Percentiles rank a stretch among this genome's conserved stretches.
Conservation (phyloP, 2,329 filamentous ascomycete species). For the Xylaria sp. region DNA sequence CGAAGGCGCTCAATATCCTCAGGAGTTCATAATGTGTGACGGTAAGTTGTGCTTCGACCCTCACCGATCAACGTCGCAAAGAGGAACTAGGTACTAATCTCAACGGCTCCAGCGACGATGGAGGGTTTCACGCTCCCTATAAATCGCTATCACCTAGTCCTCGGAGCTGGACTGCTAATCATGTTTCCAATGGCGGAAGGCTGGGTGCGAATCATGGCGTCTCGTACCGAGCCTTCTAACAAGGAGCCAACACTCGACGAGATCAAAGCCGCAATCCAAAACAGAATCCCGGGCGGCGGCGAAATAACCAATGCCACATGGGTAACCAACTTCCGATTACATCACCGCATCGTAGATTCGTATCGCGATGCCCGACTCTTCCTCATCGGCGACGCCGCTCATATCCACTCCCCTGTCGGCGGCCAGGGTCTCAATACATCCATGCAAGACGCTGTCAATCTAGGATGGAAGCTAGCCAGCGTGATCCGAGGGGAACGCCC, state of each 20-base stretch:
- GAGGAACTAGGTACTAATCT: conserved; percentile 8
- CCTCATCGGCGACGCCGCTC: conserved; percentile 67
- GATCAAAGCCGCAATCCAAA: conserved; percentile 43
- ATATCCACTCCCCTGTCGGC: conserved; percentile 78
- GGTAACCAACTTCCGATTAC: conserved; percentile 60
- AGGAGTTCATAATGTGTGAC: conserved; percentile 53
- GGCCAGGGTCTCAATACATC: conserved; percentile 75
- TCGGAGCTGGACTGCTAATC: conserved; percentile 50
- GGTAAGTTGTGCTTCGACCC: conserved; percentile 10
- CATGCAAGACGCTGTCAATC: conserved; percentile 71
- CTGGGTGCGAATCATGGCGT: conserved; percentile 44
- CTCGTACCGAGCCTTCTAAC: conserved; percentile 26
- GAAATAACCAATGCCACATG: conserved; percentile 49
- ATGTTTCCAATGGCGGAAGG: conserved; percentile 48
- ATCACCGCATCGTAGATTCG: conserved; percentile 51
- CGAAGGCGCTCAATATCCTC: conserved; percentile 56
- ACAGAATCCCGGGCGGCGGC: conserved; percentile 43
- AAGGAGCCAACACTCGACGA: conserved; percentile 43
- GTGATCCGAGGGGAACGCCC: conserved; percentile 11
- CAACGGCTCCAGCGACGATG: conserved; percentile 2
- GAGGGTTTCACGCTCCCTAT: conserved; percentile 3
- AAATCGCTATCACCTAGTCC: conserved; percentile 31
- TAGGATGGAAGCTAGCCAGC: conserved; percentile 60
- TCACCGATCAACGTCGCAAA: too few species aligned
- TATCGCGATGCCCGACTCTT: conserved; percentile 25